Evolutionary conservation across 805 yeast species (phyloP).

Genomic region (Kodamaea kaohsiungensis): DNA sequence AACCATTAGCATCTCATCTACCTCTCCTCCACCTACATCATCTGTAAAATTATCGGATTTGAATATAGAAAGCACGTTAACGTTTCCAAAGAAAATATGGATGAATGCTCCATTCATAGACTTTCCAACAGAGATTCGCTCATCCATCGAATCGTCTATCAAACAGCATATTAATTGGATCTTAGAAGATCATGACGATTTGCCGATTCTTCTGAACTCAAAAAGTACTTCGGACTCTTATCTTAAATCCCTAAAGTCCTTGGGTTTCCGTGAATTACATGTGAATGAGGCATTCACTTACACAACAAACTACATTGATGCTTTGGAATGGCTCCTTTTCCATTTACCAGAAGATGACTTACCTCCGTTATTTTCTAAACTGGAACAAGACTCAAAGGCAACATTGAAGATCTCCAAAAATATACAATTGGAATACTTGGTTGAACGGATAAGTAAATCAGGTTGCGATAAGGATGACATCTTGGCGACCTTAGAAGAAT

Average conservation of each 20-base stretch:
- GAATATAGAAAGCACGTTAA: conserved; percentile 9
- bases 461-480: conserved; percentile 75
- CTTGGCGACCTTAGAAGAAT: conserved; percentile 43
- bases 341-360: conserved; percentile 95
- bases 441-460: conserved; percentile 58
- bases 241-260: conserved; percentile 14
- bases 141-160: conserved; percentile 61
- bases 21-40: conserved; percentile 1
- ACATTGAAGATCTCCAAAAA: conserved; percentile 58
- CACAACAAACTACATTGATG: conserved; percentile 48
- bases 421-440: conserved; percentile 54
- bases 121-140: conserved; percentile 63
- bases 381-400: conserved; percentile 57
- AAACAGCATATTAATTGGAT: conserved; percentile 59
- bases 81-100: conserved; percentile 64
- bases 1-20: conserved; percentile 39
- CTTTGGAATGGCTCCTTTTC: conserved; percentile 76
- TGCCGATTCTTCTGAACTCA: neutral
- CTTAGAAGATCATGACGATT: conserved; percentile 19
- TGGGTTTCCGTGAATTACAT: conserved; percentile 75
- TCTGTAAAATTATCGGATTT: neutral
- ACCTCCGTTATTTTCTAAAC: conserved; percentile 63
- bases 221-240: conserved; percentile 1
- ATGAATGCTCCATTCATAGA: conserved; percentile 67
- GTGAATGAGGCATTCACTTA: conserved; percentile 70